phyloP scores from a whole-genome alignment of 2,329 filamentous ascomycete genomes.

The Botrytis byssoidea region DNA sequence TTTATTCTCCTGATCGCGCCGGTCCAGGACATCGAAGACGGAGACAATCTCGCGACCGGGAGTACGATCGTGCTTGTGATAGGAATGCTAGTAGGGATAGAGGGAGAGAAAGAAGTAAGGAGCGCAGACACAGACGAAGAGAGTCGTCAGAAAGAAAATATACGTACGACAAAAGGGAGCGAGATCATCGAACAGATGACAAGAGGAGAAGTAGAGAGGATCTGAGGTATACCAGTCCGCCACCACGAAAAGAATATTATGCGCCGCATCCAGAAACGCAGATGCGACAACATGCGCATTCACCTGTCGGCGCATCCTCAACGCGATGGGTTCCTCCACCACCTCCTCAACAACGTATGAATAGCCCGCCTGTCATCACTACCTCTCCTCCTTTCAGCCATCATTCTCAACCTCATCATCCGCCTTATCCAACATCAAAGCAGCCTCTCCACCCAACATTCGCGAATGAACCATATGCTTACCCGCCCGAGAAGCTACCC shows the following conservation, averaged over 20 bases:
- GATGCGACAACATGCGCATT: background rate
- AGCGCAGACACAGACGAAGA: conserved; percentile 12
- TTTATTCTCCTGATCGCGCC: conserved; percentile 20
- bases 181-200: conserved; percentile 5
- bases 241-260: conserved; percentile 3
- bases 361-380: conserved; percentile 11
- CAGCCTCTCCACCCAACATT: conserved; percentile 8
- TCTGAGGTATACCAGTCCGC: conserved; percentile 9
- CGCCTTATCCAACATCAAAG: background rate
- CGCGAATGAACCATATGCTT: conserved; percentile 16
- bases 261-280: background rate
- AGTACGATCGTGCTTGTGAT: background rate
- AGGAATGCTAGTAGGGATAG: background rate
- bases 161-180: conserved; percentile 1
- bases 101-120: conserved; percentile 6
- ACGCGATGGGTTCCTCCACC: conserved; percentile 14
- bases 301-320: background rate
- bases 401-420: background rate
- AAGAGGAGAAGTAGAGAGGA: conserved; percentile 17
- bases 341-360: conserved; percentile 6
- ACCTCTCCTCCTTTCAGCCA: background rate
- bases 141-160: conserved; percentile 15
- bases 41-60: conserved; percentile 12
- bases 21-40: conserved; percentile 14
- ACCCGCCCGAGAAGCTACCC: conserved; percentile 18